Evolutionary conservation across 2,329 filamentous ascomycete species (phyloP), one percentile per base, ranked within the genome.

Genomic region (Cadophora gregata): DNA sequence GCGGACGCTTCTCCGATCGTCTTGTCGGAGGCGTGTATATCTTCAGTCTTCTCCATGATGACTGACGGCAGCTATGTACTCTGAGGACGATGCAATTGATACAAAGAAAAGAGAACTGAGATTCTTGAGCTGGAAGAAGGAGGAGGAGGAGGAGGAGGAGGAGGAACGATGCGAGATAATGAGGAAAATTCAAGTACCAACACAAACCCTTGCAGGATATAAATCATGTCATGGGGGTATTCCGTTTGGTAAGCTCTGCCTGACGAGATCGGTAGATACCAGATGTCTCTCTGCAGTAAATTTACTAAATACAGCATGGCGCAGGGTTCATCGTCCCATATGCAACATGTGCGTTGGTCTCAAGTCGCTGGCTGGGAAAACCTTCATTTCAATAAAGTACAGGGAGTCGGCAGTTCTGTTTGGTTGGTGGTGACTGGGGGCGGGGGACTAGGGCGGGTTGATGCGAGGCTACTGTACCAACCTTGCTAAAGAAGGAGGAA

Each of bases 31-130:
- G 33, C 4, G 19, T 14, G 21, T 33, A 58, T 58, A 7, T 63
- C 61, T 50, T 58, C 50, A 12, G 24, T 6, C 47, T 51, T 63
- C 48, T 63, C 60, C 48, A 58, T 58, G n/a, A 25, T 14, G 9
- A 24, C n/a, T 4, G 21, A 4, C 14, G 19, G 25, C 25, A 29
- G 2, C 19, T 27, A 9, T 36, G 21, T 36, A 38, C 19, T 21
- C 7, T 3, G 21, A 24, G 8, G 29, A 36, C 21, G 9, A 25
- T 24, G n/a, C 21, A 58, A 58, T 24, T 58, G 21, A 21, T 36
- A 21, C n/a, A 58, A 56, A 19, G 4, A 25, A 38, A 38, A 38
- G 3, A n/a, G 21, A 33, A 19, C 24, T 21, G 51, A 7, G n/a
- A 19, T 9, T 33, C 4, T 58, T n/a, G 14, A 24, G 12, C 3